Conservation (phyloP, 805 yeast species). For the Yarrowia bubula region DNA sequence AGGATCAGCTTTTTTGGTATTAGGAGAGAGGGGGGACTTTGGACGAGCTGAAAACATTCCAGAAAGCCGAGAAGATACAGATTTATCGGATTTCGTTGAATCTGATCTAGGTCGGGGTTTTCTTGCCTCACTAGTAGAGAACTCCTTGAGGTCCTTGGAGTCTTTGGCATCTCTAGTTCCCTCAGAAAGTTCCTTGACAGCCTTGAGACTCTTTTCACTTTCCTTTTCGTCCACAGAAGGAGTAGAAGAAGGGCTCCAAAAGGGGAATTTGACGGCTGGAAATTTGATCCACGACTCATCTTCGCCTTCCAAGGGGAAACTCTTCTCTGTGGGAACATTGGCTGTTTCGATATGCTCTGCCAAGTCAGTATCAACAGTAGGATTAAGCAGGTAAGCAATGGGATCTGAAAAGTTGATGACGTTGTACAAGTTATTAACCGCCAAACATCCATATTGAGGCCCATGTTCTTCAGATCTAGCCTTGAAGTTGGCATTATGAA, state of each 20-base stretch:
- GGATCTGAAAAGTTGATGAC: conserved; percentile 90
- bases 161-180: neutral
- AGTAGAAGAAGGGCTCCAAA: conserved; percentile 19
- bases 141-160: neutral
- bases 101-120: conserved; percentile 2
- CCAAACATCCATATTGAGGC: conserved; percentile 49
- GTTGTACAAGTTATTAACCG: conserved; percentile 70
- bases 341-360: conserved; percentile 37
- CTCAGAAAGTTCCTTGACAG: neutral
- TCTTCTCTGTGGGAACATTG: conserved; percentile 33
- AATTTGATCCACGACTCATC: conserved; percentile 24
- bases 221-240: neutral
- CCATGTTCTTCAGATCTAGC: conserved; percentile 34
- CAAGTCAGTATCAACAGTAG: conserved; percentile 54
- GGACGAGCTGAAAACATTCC: conserved; percentile 1
- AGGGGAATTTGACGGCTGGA: conserved; percentile 14
- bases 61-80: conserved; percentile 12
- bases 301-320: conserved; percentile 28
- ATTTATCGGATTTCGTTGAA: neutral
- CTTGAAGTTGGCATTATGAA: conserved; percentile 35
- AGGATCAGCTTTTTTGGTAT: neutral
- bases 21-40: conserved; percentile 13
- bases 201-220: neutral
- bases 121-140: neutral
- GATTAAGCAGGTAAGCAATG: conserved; percentile 83